Evolutionary conservation across 345 rosid species (phyloP), one percentile per base, ranked within the genome.

Genomic region (Eucalyptus erythrocorys): DNA sequence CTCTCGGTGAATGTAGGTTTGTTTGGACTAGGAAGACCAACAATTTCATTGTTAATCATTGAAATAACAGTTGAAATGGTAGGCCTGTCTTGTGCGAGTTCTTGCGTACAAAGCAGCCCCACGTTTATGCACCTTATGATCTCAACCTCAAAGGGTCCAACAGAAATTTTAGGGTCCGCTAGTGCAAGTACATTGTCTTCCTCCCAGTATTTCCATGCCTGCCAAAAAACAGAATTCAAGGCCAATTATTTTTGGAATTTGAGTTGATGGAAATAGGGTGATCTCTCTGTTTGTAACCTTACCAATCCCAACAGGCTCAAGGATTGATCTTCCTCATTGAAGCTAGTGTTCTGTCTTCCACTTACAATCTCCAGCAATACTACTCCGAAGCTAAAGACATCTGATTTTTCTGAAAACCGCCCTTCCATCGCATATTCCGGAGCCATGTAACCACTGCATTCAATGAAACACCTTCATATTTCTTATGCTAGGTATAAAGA

Each of bases 351-450:
- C 87, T 86, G 89, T 87, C 84, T 92, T n/a, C 95, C 94, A 82
- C 92, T 93, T 30, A 91, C 68, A 45, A 94, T 92, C 89, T 93
- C 94, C 26, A 93, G 85, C 42, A 92, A 22, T 79, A 94, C 50
- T n/a, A 94, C 93, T 2, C 94, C 94, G 8, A 93, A 90, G 86
- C 93, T 93, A 68, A 88, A 93, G 49, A 92, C 93, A 48, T 94
- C 92, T 8, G 43, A 94, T 87, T 93, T 94, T 86, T 93, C 90
- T 3, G 93, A 95, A 66, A 91, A 93, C 5, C 64, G 42, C 10
- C 94, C 97, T 88, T 81, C 84, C 88, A 94, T 92, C 48, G 93
- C 93, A 89, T 93, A 93, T 88, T 95, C 93, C 1, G 92, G 94
- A 43, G 94, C 86, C 95, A 94, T 95, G 42, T 92, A 95, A 11